These are phyloP conservation scores for Xylaria multiplex DNA, from an alignment of 2,329 filamentous ascomycete species.

Conservation along the genomic window DNA sequence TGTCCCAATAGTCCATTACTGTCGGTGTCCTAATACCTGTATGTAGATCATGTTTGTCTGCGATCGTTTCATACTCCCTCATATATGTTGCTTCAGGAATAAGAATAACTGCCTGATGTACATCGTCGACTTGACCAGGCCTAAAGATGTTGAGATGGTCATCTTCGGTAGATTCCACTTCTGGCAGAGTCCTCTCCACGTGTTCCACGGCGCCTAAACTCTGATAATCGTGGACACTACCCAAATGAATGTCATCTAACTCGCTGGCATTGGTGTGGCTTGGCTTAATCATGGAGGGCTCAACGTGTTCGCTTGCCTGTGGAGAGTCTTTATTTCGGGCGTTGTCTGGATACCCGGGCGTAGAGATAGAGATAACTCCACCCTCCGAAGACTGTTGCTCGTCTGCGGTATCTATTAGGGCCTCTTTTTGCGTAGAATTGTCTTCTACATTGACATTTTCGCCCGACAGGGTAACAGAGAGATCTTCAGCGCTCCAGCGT, in stretches of 20 bases:
- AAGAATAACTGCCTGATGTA: background rate
- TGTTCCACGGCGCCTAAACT: too few species aligned
- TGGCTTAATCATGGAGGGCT: background rate
- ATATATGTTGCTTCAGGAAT: background rate
- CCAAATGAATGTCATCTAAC: too few species aligned
- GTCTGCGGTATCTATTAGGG: too few species aligned
- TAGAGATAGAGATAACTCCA: background rate
- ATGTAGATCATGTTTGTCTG: background rate
- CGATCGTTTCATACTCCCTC: background rate
- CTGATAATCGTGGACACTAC: too few species aligned
- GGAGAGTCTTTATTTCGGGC: background rate
- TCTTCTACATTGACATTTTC: too few species aligned
- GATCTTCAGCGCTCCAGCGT: too few species aligned
- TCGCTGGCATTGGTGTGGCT: too few species aligned
- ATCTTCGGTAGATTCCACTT: background rate
- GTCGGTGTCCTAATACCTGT: background rate
- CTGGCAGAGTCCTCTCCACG: background rate
- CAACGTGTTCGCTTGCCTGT: background rate
- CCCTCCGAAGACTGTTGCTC: too few species aligned
- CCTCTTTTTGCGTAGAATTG: too few species aligned
- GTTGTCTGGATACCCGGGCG: background rate
- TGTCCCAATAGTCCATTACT: background rate
- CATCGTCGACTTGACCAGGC: background rate
- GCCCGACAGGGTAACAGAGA: too few species aligned
- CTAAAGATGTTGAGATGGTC: background rate